phyloP scores from a whole-genome alignment of 306 rosid species.

The Inga laurina region DNA sequence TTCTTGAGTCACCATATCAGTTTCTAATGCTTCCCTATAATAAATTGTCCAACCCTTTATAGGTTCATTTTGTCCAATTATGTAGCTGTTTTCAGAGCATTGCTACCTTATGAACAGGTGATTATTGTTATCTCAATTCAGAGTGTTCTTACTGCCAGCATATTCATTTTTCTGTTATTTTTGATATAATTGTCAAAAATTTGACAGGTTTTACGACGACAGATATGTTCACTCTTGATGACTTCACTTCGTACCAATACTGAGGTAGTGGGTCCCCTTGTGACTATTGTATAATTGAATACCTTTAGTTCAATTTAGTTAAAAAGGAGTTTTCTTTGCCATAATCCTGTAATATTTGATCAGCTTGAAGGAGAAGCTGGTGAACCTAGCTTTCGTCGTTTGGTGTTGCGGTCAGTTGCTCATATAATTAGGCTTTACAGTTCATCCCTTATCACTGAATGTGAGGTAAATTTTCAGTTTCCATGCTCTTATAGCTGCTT shows the following conservation, averaged over 20 bases:
- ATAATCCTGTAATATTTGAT: constrained; percentile 33
- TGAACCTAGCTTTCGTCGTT: constrained; percentile 90
- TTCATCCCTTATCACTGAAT: constrained; percentile 91
- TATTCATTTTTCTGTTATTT: constrained; percentile 13
- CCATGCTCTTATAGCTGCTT: constrained; percentile 26
- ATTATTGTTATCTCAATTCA: constrained; percentile 33
- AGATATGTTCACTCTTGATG: constrained; percentile 91
- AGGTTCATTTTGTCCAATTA: constrained; percentile 92
- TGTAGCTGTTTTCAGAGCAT: constrained; percentile 76
- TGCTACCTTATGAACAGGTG: constrained; percentile 92
- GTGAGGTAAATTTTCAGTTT: constrained; percentile 71
- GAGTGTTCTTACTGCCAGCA: constrained; percentile 23
- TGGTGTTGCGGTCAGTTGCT: constrained; percentile 98
- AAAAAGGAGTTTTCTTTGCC: constrained; percentile 21
- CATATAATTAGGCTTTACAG: constrained; percentile 97
- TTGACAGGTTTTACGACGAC: constrained; percentile 73
- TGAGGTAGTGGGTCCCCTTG: constrained; percentile 63
- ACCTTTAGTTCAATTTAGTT: constrained; percentile 27
- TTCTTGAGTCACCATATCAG: constrained; percentile 8
- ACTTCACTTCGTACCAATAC: constrained; percentile 91
- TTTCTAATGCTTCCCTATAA: constrained; percentile 24
- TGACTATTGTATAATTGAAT: constrained; percentile 6
- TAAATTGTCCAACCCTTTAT: constrained; percentile 28
- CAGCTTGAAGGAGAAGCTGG: constrained; percentile 97
- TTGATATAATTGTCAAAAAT: constrained; percentile 33